Evolutionary conservation across 1,284 basidiomycete species (phyloP), one percentile per base, ranked within the genome.

Genomic region (Calocybe gambosa): DNA sequence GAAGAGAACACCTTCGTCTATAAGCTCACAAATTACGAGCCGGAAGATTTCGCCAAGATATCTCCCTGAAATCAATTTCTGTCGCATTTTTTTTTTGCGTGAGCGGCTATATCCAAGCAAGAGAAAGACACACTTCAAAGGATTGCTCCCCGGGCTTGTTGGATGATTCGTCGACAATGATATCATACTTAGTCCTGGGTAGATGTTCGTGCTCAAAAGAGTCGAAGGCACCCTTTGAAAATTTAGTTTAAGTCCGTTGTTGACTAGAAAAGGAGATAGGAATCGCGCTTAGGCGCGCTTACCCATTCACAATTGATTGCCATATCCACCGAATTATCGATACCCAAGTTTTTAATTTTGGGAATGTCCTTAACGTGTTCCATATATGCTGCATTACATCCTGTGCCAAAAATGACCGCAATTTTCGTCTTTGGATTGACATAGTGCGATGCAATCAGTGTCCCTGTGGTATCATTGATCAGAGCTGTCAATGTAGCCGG

Each of bases 291-390:
- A n/a, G n/a, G n/a, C n/a, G 29, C 29, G 46, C 48, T 43, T 54
- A 89, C 89, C 87, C 89, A 92, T 77, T 95, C 92, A 66, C 92
- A 95, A 68, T 99, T 99, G 67, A 99, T 97, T 8, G 87, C 95
- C 82, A 99, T 97, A 52, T 89, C 74, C 37, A 74, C 80, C 9
- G 75, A 68, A 1, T 67, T 68, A 47, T 88, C 82, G 52, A 97
- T 75, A 1, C 84, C 82, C 18, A 94, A 69, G 47, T 81, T 57
- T 49, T 79, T 74, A 56, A 98, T 81, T 77, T 99, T 92, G 41
- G 80, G 78, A 36, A 89, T 85, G 50, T 80, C 73, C 28, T 68
- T 67, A 15, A 94, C 79, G 50, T 85, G 83, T 65, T 99, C 95
- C 89, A 93, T 93, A 62, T 94, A 95, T 3, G 95, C 95, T 0